Evolutionary conservation across 2,329 filamentous ascomycete genomes (phyloP).

Genomic region (Pseudogymnoascus sp.): DNA sequence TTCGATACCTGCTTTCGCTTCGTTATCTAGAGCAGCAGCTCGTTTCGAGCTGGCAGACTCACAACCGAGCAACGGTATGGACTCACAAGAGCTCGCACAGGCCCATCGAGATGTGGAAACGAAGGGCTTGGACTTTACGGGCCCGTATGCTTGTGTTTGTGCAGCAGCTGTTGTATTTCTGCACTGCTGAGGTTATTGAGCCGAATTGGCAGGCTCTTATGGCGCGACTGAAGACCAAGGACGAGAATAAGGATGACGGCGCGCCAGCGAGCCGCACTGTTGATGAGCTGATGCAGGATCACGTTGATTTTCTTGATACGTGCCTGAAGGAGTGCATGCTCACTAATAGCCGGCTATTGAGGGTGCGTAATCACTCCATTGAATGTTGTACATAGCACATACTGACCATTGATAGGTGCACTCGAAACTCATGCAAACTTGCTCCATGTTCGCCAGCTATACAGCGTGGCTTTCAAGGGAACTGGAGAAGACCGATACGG

Average conservation of each 20-base stretch:
- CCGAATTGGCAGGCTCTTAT: slow-evolving; percentile 95
- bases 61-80: slow-evolving; percentile 76
- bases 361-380: slow-evolving; percentile 47
- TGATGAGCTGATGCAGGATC: slow-evolving; percentile 97
- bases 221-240: slow-evolving; percentile 66
- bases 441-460: slow-evolving; percentile 87
- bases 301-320: slow-evolving; percentile 95
- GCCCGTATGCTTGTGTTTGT: slow-evolving; percentile 96
- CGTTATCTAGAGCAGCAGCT: slow-evolving; percentile 84
- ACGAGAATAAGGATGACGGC: slow-evolving; percentile 35
- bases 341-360: slow-evolving; percentile 88
- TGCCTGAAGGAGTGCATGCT: slow-evolving; percentile 99
- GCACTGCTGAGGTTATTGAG: slow-evolving; percentile 93
- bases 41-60: slow-evolving; percentile 81
- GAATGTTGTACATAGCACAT: not conserved
- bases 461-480: slow-evolving; percentile 80
- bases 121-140: slow-evolving; percentile 81
- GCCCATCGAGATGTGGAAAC: slow-evolving; percentile 83
- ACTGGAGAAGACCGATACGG: slow-evolving; percentile 75
- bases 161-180: slow-evolving; percentile 94
- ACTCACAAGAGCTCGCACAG: slow-evolving; percentile 67
- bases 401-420: slow-evolving; percentile 60
- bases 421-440: slow-evolving; percentile 93
- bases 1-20: slow-evolving; percentile 85
- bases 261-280: slow-evolving; percentile 59